A percentile compares a stretch with the other conserved stretches of the same genome.
Conservation (phyloP, 768 basidiomycete genomes). For the Mrakia gelida region DNA sequence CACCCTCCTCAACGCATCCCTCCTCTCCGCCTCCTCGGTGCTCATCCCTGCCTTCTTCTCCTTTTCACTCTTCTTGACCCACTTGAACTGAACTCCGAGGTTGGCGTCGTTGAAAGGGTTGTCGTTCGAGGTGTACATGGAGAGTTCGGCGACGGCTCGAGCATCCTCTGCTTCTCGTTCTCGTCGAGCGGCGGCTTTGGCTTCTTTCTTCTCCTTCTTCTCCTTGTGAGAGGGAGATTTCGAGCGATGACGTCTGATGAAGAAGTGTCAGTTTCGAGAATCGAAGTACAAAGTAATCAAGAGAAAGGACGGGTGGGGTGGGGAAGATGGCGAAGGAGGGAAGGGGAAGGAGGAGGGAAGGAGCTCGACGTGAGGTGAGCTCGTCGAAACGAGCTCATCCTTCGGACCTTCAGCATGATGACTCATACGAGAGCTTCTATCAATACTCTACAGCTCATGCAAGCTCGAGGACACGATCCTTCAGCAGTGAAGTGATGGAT, state of each 20-base stretch:
- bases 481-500: no score
- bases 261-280: no score
- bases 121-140: conserved; percentile 91
- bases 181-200: conserved; percentile 54
- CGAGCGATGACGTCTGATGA: conserved; percentile 24
- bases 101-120: conserved; percentile 99
- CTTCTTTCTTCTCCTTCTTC: conserved; percentile 82
- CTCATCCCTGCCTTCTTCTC: conserved; percentile 83
- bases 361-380: conserved; percentile 51
- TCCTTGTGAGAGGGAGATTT: conserved; percentile 57
- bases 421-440: not conserved
- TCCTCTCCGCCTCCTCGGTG: conserved; percentile 67
- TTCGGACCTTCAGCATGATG: not conserved
- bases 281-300: no score
- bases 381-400: conserved; percentile 40
- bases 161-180: conserved; percentile 63
- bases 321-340: not conserved
- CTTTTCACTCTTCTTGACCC: conserved; percentile 98
- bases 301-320: not conserved
- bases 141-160: conserved; percentile 79
- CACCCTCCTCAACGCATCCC: conserved; percentile 71
- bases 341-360: not conserved
- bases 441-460: not conserved
- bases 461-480: no score
- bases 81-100: conserved; percentile 90